These are phyloP conservation scores for Ceratobasidium theobromae DNA, from an alignment of 1,284 basidiomycete genomes.

Conservation along the genomic window DNA sequence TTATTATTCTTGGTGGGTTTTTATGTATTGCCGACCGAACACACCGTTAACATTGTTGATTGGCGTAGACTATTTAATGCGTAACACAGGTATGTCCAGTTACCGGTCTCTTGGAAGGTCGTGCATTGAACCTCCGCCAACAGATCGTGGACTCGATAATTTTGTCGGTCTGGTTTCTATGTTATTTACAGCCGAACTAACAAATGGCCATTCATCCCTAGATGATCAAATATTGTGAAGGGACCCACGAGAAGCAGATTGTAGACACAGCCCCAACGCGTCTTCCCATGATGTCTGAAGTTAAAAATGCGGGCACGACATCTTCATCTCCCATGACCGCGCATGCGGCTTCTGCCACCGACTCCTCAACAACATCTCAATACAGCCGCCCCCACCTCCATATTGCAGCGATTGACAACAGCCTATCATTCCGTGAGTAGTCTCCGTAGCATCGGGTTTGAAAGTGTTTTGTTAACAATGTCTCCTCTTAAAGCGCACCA, in stretches of 20 bases:
- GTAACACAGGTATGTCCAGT: constrained; percentile 49
- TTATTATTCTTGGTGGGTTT: constrained; percentile 72
- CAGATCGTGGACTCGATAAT: constrained; percentile 76
- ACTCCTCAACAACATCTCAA: constrained; percentile 40
- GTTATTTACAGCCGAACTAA: neutral
- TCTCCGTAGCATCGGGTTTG: constrained; percentile 40
- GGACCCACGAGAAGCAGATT: constrained; percentile 67
- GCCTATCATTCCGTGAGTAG: constrained; percentile 69
- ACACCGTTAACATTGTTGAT: neutral
- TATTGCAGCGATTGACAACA: constrained; percentile 91
- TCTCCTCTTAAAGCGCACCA: constrained; percentile 54
- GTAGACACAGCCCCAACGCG: constrained; percentile 71
- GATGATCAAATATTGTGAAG: constrained; percentile 85
- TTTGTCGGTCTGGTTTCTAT: constrained; percentile 41
- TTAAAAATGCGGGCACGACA: constrained; percentile 4
- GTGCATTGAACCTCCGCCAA: constrained; percentile 9
- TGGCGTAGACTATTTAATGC: constrained; percentile 76
- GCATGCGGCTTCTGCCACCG: constrained; percentile 2
- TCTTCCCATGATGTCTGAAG: constrained; percentile 45
- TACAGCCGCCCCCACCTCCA: constrained; percentile 58
- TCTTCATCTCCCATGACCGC: constrained; percentile 36
- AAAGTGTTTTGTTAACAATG: neutral
- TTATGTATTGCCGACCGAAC: constrained; percentile 6
- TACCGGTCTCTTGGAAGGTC: neutral
- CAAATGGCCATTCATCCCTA: constrained; percentile 38